phyloP scores from a whole-genome alignment of 2,329 filamentous ascomycete species.

The Fusarium circinatum region DNA sequence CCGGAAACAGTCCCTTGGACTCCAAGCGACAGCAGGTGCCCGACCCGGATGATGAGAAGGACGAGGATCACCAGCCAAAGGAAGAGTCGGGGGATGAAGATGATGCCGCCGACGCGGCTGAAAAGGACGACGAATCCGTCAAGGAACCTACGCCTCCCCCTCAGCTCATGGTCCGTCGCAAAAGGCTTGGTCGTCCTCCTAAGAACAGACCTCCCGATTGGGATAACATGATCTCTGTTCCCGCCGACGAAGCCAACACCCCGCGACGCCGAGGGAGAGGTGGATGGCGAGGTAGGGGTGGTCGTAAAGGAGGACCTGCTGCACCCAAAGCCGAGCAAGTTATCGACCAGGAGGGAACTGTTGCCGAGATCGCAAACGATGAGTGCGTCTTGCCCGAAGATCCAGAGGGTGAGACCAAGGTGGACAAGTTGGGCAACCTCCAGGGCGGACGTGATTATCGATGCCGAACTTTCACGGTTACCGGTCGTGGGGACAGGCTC shows the following conservation, averaged over 20 bases:
- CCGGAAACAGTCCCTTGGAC: constrained; percentile 41
- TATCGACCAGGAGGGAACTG: constrained; percentile 92
- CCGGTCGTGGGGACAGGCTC: constrained; percentile 81
- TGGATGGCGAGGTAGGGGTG: constrained; percentile 76
- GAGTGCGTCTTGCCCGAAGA: constrained; percentile 92
- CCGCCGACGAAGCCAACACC: constrained; percentile 65
- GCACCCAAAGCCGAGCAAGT: constrained; percentile 84
- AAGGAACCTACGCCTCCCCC: constrained; percentile 67
- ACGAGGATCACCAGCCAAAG: constrained; percentile 64
- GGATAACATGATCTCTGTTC: constrained; percentile 70
- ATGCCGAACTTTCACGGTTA: constrained; percentile 92
- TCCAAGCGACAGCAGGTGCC: constrained; percentile 57
- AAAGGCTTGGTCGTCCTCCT: constrained; percentile 84
- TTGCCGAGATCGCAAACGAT: constrained; percentile 89
- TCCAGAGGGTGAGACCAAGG: constrained; percentile 88
- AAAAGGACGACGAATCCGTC: constrained; percentile 53
- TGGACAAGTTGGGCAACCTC: constrained; percentile 88
- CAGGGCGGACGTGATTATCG: constrained; percentile 89
- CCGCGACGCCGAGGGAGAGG: constrained; percentile 73
- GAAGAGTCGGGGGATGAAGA: constrained; percentile 59
- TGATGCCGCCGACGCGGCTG: constrained; percentile 44
- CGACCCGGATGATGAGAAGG: constrained; percentile 51
- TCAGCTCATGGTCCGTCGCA: constrained; percentile 74
- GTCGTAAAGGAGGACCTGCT: constrained; percentile 73
- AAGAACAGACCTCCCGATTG: constrained; percentile 86